Percentiles rank a stretch among this genome's conserved stretches.
These are phyloP conservation scores for Gossypium turneri DNA, from an alignment of 345 rosid genomes.

Conservation along the genomic window DNA sequence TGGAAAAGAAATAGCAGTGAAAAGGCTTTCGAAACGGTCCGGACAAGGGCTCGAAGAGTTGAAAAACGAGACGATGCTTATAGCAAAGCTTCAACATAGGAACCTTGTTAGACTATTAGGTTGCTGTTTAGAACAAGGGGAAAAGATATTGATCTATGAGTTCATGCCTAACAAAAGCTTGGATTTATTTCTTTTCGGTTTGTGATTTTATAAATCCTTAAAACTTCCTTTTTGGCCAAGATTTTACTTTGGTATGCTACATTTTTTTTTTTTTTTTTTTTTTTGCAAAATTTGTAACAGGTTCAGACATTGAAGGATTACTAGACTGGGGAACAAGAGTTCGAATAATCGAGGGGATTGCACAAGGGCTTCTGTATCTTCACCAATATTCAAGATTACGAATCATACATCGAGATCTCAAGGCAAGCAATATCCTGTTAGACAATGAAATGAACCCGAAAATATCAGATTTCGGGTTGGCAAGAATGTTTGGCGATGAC, in stretches of 20 bases:
- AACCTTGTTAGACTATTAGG: conserved; percentile 39
- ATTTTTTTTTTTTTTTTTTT: too few relatives aligned
- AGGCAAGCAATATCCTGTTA: conserved; percentile 13
- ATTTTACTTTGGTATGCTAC: neutral
- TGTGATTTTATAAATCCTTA: neutral
- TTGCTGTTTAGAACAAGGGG: conserved; percentile 33
- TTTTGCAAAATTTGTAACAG: neutral
- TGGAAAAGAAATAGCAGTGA: conserved; percentile 37
- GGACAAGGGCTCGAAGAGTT: conserved; percentile 37
- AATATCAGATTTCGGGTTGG: conserved; percentile 15
- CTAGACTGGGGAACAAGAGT: neutral
- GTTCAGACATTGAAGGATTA: neutral
- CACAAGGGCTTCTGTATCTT: conserved; percentile 15
- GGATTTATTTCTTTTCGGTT: conserved; percentile 7
- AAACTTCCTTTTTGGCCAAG: neutral
- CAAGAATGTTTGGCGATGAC: conserved; percentile 13
- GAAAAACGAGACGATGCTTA: conserved; percentile 30
- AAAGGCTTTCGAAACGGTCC: conserved; percentile 32
- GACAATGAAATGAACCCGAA: conserved; percentile 16
- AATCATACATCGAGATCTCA: conserved; percentile 9
- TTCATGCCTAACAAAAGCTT: conserved; percentile 1
- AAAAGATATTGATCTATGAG: conserved; percentile 22
- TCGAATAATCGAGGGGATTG: conserved; percentile 10
- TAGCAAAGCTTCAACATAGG: conserved; percentile 35
- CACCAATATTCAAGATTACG: conserved; percentile 11